phyloP scores from a whole-genome alignment of 2,329 filamentous ascomycete genomes.

The Ustilaginoidea virens region DNA sequence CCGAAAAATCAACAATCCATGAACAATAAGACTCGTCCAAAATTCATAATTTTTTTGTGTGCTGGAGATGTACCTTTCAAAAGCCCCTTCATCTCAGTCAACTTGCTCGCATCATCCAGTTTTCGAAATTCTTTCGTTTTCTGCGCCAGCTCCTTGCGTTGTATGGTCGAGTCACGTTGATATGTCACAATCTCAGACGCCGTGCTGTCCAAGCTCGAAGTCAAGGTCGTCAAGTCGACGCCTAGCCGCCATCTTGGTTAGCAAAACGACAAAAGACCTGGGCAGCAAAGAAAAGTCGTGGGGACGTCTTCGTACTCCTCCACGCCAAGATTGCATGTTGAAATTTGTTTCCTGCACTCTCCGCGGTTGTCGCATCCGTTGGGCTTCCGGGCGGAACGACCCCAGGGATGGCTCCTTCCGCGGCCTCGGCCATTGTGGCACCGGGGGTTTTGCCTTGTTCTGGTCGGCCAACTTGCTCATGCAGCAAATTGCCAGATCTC shows the following conservation, averaged over 20 bases:
- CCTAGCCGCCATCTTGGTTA: conserved; percentile 33
- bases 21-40: too few relatives aligned
- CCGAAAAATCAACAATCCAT: conserved; percentile 8
- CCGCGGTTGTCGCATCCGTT: conserved; percentile 18
- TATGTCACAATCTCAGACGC: conserved; percentile 91
- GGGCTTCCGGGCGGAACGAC: conserved; percentile 11
- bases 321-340: conserved; percentile 91
- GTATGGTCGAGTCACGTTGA: conserved; percentile 87
- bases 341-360: conserved; percentile 70
- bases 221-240: conserved; percentile 72
- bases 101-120: conserved; percentile 73
- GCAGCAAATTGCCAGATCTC: too few relatives aligned
- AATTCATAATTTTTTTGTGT: too few relatives aligned
- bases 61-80: conserved; percentile 55
- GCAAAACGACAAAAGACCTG: neutral
- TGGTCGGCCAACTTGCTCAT: too few relatives aligned
- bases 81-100: conserved; percentile 76
- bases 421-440: conserved; percentile 16
- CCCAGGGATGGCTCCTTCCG: conserved; percentile 13
- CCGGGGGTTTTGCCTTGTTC: neutral
- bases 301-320: conserved; percentile 51
- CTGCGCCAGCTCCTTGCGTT: conserved; percentile 93
- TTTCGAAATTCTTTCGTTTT: conserved; percentile 98
- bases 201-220: conserved; percentile 75
- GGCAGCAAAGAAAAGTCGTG: too few relatives aligned